phyloP scores from a whole-genome alignment of 371 early-diverging fungal genomes.

The Dinochytrium kinnereticum region DNA sequence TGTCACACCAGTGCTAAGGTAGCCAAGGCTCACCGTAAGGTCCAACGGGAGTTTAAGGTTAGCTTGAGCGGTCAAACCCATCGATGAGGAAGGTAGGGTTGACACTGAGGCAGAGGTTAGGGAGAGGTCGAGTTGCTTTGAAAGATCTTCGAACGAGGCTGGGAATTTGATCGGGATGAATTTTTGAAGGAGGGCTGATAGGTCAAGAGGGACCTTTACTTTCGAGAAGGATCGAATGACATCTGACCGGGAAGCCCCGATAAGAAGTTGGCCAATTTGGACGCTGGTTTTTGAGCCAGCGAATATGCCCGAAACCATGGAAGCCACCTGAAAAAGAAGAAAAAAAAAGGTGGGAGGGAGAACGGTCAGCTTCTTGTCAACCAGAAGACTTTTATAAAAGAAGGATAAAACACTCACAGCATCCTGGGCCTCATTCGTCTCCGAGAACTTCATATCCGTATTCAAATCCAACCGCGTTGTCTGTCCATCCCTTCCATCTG shows the following conservation, averaged over 20 bases:
- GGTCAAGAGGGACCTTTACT: constrained; percentile 15
- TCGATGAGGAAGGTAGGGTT: neutral
- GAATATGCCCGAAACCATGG: neutral
- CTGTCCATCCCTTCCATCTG: constrained; percentile 5
- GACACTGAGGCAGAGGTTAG: constrained; percentile 4
- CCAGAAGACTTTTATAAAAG: too few species aligned
- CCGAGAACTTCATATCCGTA: neutral
- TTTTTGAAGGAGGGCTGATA: constrained; percentile 1
- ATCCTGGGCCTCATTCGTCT: constrained; percentile 1
- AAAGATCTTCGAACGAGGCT: neutral
- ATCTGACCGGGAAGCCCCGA: constrained; percentile 28
- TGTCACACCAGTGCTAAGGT: neutral
- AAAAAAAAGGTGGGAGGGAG: neutral
- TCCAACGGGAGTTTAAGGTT: neutral
- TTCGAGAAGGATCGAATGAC: constrained; percentile 35
- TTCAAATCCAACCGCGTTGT: neutral
- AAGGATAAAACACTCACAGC: constrained; percentile 13
- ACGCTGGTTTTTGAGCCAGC: neutral
- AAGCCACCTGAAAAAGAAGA: neutral
- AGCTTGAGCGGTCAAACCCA: neutral
- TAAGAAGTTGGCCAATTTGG: neutral
- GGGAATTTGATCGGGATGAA: constrained; percentile 4
- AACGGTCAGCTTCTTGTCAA: too few species aligned
- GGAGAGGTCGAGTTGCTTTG: constrained; percentile 3
- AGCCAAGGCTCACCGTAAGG: neutral